Conservation (phyloP, 1,139 yeast species). For the Candida sp. region DNA sequence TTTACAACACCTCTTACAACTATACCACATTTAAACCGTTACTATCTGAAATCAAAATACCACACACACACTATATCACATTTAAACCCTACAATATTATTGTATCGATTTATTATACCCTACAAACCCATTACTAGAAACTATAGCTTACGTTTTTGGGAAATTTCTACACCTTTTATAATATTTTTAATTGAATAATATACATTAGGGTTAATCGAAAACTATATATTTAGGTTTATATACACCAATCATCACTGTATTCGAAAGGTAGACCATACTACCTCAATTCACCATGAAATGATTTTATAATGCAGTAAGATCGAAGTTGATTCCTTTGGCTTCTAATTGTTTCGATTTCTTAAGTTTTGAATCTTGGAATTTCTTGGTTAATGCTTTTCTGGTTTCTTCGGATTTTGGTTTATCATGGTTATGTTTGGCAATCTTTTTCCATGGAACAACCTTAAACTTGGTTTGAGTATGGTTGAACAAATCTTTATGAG, state of each 20-base stretch:
- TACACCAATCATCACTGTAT: no score
- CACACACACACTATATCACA: no score
- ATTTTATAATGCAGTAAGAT: conserved; percentile 14
- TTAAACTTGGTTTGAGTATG: conserved; percentile 54
- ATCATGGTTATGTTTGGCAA: conserved; percentile 54
- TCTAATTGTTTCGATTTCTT: conserved; percentile 46
- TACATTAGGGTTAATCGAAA: not conserved
- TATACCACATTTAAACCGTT: no score
- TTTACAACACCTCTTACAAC: no score
- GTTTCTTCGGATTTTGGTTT: conserved; percentile 54
- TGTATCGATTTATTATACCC: no score
- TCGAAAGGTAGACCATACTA: no score
- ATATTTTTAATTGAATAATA: not conserved
- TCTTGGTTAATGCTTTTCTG: conserved; percentile 48
- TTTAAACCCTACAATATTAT: no score
- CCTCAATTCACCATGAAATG: not conserved
- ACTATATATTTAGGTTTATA: not conserved
- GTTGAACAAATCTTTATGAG: conserved; percentile 48
- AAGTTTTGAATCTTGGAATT: conserved; percentile 44
- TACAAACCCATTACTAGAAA: no score
- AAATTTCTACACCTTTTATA: not conserved
- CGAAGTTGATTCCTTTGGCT: conserved; percentile 52
- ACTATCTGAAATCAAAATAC: no score
- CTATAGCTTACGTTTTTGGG: not conserved
- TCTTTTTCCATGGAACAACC: conserved; percentile 60